phyloP scores from a whole-genome alignment of 805 yeast species.

The Kluyveromyces aestuarii region DNA sequence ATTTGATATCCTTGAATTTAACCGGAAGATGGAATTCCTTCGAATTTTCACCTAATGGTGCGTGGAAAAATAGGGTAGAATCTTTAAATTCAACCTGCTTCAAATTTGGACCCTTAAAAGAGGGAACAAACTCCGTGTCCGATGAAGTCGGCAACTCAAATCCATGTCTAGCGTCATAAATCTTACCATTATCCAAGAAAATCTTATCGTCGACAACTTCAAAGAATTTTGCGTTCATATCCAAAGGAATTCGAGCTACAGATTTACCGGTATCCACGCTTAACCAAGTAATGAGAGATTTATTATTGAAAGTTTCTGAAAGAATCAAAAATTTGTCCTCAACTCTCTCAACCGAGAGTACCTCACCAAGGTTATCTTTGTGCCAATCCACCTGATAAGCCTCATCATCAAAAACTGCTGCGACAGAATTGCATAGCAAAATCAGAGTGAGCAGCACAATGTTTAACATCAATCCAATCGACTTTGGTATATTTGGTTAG shows the following conservation, averaged over 20 bases:
- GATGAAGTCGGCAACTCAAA: not conserved
- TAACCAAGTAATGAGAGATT: constrained; percentile 28
- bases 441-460: not conserved
- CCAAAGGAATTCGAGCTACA: constrained; percentile 26
- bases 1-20: constrained; percentile 9
- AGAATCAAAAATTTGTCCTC: constrained; percentile 19
- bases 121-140: not conserved
- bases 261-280: constrained; percentile 27
- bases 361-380: constrained; percentile 35
- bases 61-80: not conserved
- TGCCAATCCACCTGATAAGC: constrained; percentile 52
- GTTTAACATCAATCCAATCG: not conserved
- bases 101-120: constrained; percentile 3
- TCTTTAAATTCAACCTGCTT: not conserved
- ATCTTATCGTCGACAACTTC: constrained; percentile 4
- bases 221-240: constrained; percentile 12
- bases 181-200: constrained; percentile 1
- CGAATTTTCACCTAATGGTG: not conserved
- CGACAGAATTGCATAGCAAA: constrained; percentile 3
- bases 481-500: not conserved
- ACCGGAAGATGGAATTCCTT: constrained; percentile 9
- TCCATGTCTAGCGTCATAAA: constrained; percentile 14
- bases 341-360: constrained; percentile 19
- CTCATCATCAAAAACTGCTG: constrained; percentile 39
- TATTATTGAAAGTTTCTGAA: constrained; percentile 14